phyloP scores from a whole-genome alignment of 2,329 filamentous ascomycete genomes.

The Cladophialophora bantiana region DNA sequence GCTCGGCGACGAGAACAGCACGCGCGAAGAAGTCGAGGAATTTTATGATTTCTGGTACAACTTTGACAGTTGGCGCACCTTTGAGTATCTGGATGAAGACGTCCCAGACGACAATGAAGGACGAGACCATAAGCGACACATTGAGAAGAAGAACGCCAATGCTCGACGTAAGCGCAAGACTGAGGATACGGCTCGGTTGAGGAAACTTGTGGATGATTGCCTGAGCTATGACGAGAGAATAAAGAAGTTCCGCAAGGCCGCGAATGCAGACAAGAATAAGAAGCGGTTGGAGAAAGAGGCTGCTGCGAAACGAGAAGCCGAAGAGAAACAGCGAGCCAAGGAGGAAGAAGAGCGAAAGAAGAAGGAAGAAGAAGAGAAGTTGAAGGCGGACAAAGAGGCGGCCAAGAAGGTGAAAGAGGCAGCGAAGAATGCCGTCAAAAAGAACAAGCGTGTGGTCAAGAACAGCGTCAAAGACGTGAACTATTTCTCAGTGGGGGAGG shows the following conservation, averaged over 20 bases:
- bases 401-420: conserved; percentile 98
- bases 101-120: conserved; percentile 99
- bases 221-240: conserved; percentile 89
- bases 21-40: conserved; percentile 85
- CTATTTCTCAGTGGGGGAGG: conserved; percentile 81
- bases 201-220: conserved; percentile 86
- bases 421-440: conserved; percentile 98
- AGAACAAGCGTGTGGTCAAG: conserved; percentile 99
- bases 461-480: conserved; percentile 95
- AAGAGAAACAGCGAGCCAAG: conserved; percentile 84
- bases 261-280: conserved; percentile 95
- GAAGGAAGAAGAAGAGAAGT: conserved; percentile 83
- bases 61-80: conserved; percentile 96
- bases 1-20: conserved; percentile 83
- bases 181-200: conserved; percentile 90
- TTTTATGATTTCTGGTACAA: conserved; percentile 99
- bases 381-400: conserved; percentile 82
- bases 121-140: conserved; percentile 97
- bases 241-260: conserved; percentile 93
- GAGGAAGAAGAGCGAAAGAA: conserved; percentile 80
- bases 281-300: conserved; percentile 89
- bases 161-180: conserved; percentile 99
- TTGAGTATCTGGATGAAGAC: conserved; percentile 98
- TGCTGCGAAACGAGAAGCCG: conserved; percentile 82
- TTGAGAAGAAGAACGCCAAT: conserved; percentile 98